Evolutionary conservation across 1,284 basidiomycete species (phyloP).

Genomic region (Ganoderma lucidum): DNA sequence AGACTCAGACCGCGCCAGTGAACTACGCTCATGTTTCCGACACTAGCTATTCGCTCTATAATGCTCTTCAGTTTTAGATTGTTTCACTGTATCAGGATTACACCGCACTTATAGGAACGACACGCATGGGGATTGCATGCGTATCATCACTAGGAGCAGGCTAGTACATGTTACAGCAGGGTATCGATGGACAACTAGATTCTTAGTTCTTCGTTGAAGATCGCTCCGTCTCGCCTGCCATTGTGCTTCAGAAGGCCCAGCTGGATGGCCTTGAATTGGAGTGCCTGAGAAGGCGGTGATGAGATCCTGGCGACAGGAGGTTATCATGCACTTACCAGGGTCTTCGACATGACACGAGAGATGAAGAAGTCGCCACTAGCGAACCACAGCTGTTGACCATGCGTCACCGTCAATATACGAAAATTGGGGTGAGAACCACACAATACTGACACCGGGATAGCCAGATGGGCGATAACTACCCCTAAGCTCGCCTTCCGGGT

Average conservation of each 20-base stretch:
- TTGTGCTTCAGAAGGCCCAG: conserved; percentile 21
- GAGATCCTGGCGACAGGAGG: background rate
- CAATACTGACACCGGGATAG: conserved; percentile 41
- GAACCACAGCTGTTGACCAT: conserved; percentile 17
- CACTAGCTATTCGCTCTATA: conserved; percentile 38
- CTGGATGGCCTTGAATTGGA: conserved; percentile 25
- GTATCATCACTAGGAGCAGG: conserved; percentile 1
- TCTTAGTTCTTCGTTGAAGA: background rate
- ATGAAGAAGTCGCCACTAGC: conserved; percentile 30
- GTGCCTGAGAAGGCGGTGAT: conserved; percentile 6
- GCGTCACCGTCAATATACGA: background rate
- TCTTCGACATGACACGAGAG: conserved; percentile 29
- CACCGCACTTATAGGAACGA: background rate
- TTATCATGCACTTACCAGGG: conserved; percentile 20
- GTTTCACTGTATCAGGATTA: background rate
- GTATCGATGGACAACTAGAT: background rate
- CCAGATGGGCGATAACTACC: conserved; percentile 46
- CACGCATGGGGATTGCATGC: background rate
- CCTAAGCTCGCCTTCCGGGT: conserved; percentile 60
- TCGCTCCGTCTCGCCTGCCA: conserved; percentile 12
- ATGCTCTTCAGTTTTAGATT: conserved; percentile 32
- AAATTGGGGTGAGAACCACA: no score
- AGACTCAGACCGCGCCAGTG: conserved; percentile 15
- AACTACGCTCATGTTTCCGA: conserved; percentile 35
- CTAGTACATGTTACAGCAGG: background rate